These are phyloP conservation scores for Thielaviopsis musarum DNA, from an alignment of 2,329 filamentous ascomycete species.

Conservation along the genomic window DNA sequence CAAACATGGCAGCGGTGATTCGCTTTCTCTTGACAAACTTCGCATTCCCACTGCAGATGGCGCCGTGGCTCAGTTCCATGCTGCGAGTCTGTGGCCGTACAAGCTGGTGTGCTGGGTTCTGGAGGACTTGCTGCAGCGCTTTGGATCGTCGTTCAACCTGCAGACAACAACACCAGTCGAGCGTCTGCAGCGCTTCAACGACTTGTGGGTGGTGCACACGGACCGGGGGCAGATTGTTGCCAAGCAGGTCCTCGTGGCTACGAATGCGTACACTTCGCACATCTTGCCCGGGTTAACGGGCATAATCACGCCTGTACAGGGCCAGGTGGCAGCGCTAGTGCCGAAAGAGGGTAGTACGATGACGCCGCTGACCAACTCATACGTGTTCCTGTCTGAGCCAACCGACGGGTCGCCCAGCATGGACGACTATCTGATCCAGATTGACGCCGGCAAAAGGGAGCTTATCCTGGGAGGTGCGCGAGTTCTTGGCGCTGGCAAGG, in stretches of 20 bases:
- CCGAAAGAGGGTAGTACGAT: constrained; percentile 29
- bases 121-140: constrained; percentile 32
- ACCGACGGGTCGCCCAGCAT: constrained; percentile 23
- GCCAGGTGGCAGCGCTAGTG: constrained; percentile 50
- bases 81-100: constrained; percentile 65
- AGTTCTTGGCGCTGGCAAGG: constrained; percentile 27
- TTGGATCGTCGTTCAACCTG: constrained; percentile 42
- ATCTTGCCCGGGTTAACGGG: constrained; percentile 52
- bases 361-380: constrained; percentile 35
- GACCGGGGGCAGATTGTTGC: constrained; percentile 49
- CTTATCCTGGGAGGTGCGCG: constrained; percentile 59
- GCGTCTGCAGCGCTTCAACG: constrained; percentile 23
- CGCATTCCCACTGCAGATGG: constrained; percentile 41
- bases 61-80: constrained; percentile 45
- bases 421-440: constrained; percentile 59
- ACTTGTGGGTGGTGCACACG: constrained; percentile 47
- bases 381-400: constrained; percentile 37
- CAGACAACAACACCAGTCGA: constrained; percentile 57
- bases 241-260: constrained; percentile 54
- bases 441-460: constrained; percentile 39
- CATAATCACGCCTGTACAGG: constrained; percentile 61
- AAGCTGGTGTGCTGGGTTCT: constrained; percentile 63
- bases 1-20: constrained; percentile 16
- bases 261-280: constrained; percentile 69
- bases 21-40: constrained; percentile 29